Evolutionary conservation across 2,329 filamentous ascomycete species (phyloP), one percentile per base, ranked within the genome.

Genomic region (Cordyceps tenuipes): DNA sequence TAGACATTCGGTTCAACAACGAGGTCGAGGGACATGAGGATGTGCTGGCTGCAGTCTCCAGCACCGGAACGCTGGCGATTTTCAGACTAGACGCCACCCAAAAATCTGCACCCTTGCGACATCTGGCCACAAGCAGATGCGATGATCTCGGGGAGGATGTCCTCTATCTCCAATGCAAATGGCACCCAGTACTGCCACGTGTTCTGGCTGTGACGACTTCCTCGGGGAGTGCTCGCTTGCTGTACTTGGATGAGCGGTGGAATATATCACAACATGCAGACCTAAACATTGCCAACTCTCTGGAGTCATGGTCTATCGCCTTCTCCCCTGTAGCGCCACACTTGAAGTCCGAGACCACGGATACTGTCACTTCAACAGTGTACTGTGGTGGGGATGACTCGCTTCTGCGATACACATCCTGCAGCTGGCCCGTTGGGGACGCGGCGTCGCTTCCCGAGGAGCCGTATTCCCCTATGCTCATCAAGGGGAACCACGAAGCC

Each of bases 1-100:
- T 97, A 57, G 92, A 97, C 70, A 77, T 97, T 34, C 90, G 92
- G 66, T 97, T 97, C 71, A 84, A 87, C 62, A 83, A 82, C 15
- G 59, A 48, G 1, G 68, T 73, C 56, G 64, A 67, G 2, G 70
- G 77, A 57, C 67, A 67, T 8, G 74, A 72, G 54, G 78, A 79
- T 34, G 74, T 88, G 3, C 79, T 96, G 57, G 91, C 85, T 10
- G 84, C 87, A 3, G 90, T 90, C 9, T 90, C 89, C 1, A 96
- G 91, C 63, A 90, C 88, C 0, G 90, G 88, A 0, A 80, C 81
- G 0, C 74, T 95, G 13, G 81, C 81, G 1, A 76, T 93, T 54
- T 91, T 87, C 71, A 76, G 71, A 64, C 73, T 87, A 49, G 68
- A 77, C 9, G 78, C 78, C 53, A 63, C 65, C 2, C 58, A 70